Conservation (phyloP, 305 asterid species). For the Solanum aculeatissimum region DNA sequence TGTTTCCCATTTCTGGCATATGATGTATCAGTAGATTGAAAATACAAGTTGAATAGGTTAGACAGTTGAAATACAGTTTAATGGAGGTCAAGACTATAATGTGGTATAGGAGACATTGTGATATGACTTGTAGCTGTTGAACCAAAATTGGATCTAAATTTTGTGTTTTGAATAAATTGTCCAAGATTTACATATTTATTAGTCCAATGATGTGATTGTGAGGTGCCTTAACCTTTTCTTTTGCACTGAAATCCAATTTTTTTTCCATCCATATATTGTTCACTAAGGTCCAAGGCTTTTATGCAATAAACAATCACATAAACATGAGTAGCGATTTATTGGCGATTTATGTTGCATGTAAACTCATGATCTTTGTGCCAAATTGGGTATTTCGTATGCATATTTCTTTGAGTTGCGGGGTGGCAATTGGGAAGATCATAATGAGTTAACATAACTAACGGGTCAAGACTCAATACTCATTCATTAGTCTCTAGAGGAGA, state of each 20-base stretch:
- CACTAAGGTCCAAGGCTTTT: not conserved
- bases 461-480: not conserved
- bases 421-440: no score
- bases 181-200: not conserved
- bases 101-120: no score
- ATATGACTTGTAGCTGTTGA: no score
- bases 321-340: not conserved
- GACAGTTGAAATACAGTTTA: not conserved
- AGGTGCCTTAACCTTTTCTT: not conserved
- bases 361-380: not conserved
- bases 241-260: not conserved
- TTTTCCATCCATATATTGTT: not conserved
- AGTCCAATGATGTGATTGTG: not conserved
- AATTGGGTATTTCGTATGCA: not conserved
- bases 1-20: not conserved
- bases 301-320: not conserved
- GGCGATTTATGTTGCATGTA: no score
- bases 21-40: not conserved
- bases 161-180: not conserved
- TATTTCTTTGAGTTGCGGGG: not conserved
- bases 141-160: no score
- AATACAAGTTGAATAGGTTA: not conserved
- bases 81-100: no score
- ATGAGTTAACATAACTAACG: no score
- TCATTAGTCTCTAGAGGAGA: not conserved